Percentiles rank a stretch among this genome's conserved stretches.
Conservation (phyloP, 768 basidiomycete genomes). For the Podaxis rugospora region DNA sequence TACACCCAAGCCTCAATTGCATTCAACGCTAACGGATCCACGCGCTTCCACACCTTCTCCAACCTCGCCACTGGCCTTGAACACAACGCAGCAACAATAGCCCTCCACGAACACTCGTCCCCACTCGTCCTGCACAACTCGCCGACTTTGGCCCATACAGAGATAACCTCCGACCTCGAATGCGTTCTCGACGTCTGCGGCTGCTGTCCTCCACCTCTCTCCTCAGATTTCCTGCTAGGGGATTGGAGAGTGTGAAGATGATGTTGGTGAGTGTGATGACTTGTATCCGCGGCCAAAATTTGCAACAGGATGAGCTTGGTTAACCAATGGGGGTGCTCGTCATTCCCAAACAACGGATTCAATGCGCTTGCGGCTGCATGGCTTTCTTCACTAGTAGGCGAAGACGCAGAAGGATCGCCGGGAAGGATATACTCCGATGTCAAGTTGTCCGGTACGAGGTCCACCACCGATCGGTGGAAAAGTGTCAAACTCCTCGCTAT, state of each 20-base stretch:
- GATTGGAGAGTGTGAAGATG: constrained; percentile 15
- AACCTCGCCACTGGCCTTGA: constrained; percentile 71
- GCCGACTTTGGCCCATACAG: constrained; percentile 68
- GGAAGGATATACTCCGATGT: constrained; percentile 41
- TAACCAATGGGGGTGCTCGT: constrained; percentile 76
- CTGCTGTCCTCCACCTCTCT: constrained; percentile 18
- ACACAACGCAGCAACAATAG: constrained; percentile 66
- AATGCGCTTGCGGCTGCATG: constrained; percentile 10
- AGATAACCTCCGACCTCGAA: constrained; percentile 67
- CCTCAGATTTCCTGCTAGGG: constrained; percentile 29
- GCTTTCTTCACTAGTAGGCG: not conserved
- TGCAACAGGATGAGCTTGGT: constrained; percentile 70
- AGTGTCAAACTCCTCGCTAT: constrained; percentile 60
- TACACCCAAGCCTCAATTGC: constrained; percentile 69
- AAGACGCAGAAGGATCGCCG: constrained; percentile 17
- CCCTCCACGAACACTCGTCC: constrained; percentile 78
- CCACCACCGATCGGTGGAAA: constrained; percentile 54
- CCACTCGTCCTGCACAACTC: constrained; percentile 70
- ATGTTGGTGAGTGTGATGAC: constrained; percentile 9
- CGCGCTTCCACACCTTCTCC: constrained; percentile 77
- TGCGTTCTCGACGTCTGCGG: constrained; percentile 53
- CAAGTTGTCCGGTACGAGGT: constrained; percentile 49
- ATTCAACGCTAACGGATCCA: constrained; percentile 52
- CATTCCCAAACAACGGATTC: constrained; percentile 56
- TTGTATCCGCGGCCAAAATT: constrained; percentile 58